Evolutionary conservation across 768 basidiomycete genomes (phyloP), one percentile per base, ranked within the genome.

Genomic region (Hericium rajendrae): DNA sequence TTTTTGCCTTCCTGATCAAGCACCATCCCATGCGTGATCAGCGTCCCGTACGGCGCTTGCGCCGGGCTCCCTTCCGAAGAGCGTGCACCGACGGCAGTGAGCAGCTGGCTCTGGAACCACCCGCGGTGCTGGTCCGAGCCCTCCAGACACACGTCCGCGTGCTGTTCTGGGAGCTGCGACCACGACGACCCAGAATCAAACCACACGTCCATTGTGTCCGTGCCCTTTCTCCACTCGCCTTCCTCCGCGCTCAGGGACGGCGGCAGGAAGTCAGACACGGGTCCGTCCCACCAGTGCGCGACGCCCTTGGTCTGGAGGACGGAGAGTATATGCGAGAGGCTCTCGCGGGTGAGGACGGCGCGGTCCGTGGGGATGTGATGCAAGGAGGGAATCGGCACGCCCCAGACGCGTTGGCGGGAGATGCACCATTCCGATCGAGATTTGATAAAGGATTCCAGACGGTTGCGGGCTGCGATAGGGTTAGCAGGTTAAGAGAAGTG

Each of bases 201-300:
- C 95, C 95, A 99, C 15, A 99, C 95, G 69, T 99, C 95, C 85
- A 98, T 93, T 2, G 95, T 99, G 68, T 99, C 95, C 2, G 81
- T 85, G 9, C 94, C 88, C 68, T 92, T 94, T 50, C 74, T 71
- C 83, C 86, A 94, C 52, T 53, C 28, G 3, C 26, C 51, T 12
- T 59, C 61, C 1, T 70, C 70, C 55, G 76, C 71, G 1, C 74
- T 74, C 18, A 88, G 76, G 51, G 77, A 73, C 0, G 82, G 79
- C 10, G 86, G 80, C 5, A 95, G 72, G 69, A 99, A 97, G 28
- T 90, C 89, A 50, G 81, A 82, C 32, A 90, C 78, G 3, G 86
- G 83, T 13, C 90, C 92, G 6, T 83, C 78, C 93, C 93, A 99
- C 95, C 95, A 99, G 66, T 93, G 75, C n/a, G 77, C 79, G 2